phyloP scores from a whole-genome alignment of 805 yeast genomes.

The Clavispora phyllophila region DNA sequence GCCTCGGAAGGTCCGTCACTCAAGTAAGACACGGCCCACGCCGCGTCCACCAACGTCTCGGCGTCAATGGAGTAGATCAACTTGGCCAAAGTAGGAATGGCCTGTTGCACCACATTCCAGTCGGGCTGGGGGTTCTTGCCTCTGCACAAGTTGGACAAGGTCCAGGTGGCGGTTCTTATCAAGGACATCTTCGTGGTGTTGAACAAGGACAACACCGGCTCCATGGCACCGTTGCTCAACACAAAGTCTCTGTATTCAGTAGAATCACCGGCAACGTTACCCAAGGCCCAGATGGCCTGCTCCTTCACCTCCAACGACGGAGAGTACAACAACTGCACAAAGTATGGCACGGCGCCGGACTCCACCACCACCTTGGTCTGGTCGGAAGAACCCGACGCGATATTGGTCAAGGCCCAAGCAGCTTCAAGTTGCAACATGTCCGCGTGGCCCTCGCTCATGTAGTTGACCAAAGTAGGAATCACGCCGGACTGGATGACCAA shows the following conservation, averaged over 20 bases:
- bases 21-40: slow-evolving; percentile 96
- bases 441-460: slow-evolving; percentile 69
- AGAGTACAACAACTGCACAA: slow-evolving; percentile 76
- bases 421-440: slow-evolving; percentile 93
- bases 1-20: slow-evolving; percentile 91
- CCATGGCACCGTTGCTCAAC: slow-evolving; percentile 79
- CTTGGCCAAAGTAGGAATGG: slow-evolving; percentile 88
- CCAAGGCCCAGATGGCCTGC: slow-evolving; percentile 99
- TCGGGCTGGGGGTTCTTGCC: slow-evolving; percentile 96
- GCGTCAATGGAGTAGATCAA: slow-evolving; percentile 85
- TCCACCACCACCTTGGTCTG: slow-evolving; percentile 91
- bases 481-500: slow-evolving; percentile 90
- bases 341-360: slow-evolving; percentile 88
- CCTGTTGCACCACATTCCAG: slow-evolving; percentile 82
- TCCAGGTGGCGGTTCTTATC: slow-evolving; percentile 97
- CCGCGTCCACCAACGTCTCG: slow-evolving; percentile 93
- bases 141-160: slow-evolving; percentile 91
- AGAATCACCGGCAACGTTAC: slow-evolving; percentile 98
- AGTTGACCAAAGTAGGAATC: slow-evolving; percentile 83
- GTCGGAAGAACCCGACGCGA: slow-evolving; percentile 87
- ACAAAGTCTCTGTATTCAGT: slow-evolving; percentile 87
- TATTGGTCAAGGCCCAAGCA: slow-evolving; percentile 99
- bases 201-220: slow-evolving; percentile 76
- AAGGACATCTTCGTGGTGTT: slow-evolving; percentile 80
- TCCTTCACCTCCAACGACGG: slow-evolving; percentile 89